phyloP scores from a whole-genome alignment of 2,329 filamentous ascomycete species.

The Sordariomycetes sp. region DNA sequence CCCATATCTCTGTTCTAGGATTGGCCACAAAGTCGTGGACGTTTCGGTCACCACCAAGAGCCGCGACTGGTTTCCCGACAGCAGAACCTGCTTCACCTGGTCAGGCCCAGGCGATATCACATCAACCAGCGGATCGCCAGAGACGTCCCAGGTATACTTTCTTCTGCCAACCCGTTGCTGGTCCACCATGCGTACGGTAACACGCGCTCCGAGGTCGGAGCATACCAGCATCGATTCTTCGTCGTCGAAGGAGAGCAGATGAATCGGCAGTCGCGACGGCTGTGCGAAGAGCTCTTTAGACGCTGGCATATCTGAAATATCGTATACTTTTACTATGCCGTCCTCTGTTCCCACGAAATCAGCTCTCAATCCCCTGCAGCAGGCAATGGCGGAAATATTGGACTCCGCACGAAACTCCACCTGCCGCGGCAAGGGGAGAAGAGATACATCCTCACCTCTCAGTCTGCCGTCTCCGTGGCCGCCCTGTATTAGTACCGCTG shows the following conservation, averaged over 20 bases:
- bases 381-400: background rate
- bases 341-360: background rate
- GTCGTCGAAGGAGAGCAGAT: too few species aligned
- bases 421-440: background rate
- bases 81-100: background rate
- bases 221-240: too few species aligned
- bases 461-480: background rate
- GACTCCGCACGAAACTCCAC: background rate
- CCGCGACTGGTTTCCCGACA: background rate
- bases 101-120: background rate
- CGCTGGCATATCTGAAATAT: too few species aligned
- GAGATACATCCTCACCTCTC: background rate
- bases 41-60: background rate
- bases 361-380: background rate
- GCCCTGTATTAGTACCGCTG: background rate
- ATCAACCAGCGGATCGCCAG: too few species aligned
- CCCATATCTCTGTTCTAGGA: background rate
- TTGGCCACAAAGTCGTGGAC: background rate
- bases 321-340: too few species aligned
- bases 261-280: too few species aligned
- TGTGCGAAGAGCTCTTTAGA: too few species aligned
- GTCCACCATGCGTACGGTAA: too few species aligned
- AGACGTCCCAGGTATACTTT: background rate
- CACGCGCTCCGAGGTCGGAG: too few species aligned
- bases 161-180: background rate